A percentile compares a stretch with the other conserved stretches of the same genome.
These are phyloP conservation scores for Ceratocystis harringtonii DNA, from an alignment of 2,329 filamentous ascomycete species.

Conservation along the genomic window DNA sequence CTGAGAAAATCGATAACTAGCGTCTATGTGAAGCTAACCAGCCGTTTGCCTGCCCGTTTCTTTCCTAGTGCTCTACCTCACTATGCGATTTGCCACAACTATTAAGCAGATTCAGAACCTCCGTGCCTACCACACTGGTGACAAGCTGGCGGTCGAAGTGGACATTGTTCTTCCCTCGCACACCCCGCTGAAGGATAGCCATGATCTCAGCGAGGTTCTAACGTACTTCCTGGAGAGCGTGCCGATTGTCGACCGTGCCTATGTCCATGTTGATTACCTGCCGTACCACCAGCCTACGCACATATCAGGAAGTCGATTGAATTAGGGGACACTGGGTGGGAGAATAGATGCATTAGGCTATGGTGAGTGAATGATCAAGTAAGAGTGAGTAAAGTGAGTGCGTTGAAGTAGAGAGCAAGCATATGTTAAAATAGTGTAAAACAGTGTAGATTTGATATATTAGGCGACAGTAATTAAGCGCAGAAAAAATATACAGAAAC, in stretches of 20 bases:
- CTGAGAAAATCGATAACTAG: not conserved
- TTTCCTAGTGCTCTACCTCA: slow-evolving; percentile 56
- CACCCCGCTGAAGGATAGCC: slow-evolving; percentile 61
- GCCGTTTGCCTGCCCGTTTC: not conserved
- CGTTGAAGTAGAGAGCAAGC: not conserved
- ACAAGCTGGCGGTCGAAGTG: slow-evolving; percentile 68
- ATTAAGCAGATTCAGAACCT: slow-evolving; percentile 76
- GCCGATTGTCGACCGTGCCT: slow-evolving; percentile 59
- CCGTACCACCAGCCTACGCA: slow-evolving; percentile 48
- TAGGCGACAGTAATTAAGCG: not conserved
- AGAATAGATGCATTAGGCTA: not conserved
- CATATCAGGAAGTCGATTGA: slow-evolving; percentile 25
- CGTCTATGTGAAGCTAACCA: not conserved
- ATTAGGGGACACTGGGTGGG: not conserved
- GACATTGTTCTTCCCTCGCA: slow-evolving; percentile 70
- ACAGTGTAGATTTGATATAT: not conserved
- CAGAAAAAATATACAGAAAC: slow-evolving; percentile 6
- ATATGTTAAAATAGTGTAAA: not conserved
- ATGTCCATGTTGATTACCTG: slow-evolving; percentile 52
- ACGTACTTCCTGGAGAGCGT: slow-evolving; percentile 77
- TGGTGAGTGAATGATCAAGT: not conserved
- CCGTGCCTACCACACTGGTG: slow-evolving; percentile 71
- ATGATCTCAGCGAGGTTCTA: slow-evolving; percentile 62
- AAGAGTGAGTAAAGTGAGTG: too few species aligned
- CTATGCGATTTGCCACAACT: slow-evolving; percentile 81